phyloP scores from a whole-genome alignment of 2,329 filamentous ascomycete species.

The Dothideomycetes sp. region DNA sequence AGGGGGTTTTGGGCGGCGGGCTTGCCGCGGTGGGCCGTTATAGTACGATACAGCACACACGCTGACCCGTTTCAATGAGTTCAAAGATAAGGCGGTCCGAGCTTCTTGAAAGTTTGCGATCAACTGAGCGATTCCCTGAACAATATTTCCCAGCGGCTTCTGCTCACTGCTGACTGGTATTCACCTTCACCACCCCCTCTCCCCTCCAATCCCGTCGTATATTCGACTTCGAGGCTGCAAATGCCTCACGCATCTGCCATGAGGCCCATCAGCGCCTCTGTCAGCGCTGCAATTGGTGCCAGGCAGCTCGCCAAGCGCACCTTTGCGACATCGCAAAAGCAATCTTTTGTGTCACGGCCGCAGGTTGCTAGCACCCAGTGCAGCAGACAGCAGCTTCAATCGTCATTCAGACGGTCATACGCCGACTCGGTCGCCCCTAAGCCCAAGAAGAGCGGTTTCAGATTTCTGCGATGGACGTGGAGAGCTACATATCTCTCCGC shows the following conservation, averaged over 20 bases:
- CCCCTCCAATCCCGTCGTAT: neutral
- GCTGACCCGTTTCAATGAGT: neutral
- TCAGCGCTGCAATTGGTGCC: slow-evolving; percentile 14
- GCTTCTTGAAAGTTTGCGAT: neutral
- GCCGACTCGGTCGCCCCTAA: slow-evolving; percentile 18
- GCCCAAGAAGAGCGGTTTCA: slow-evolving; percentile 46
- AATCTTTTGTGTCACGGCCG: slow-evolving; percentile 12
- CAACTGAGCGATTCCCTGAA: neutral
- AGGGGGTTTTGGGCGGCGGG: neutral
- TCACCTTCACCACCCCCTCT: neutral
- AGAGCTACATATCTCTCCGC: slow-evolving; percentile 67
- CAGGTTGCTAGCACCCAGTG: slow-evolving; percentile 6
- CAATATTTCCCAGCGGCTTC: neutral
- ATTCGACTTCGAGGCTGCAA: neutral
- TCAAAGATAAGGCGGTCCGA: neutral
- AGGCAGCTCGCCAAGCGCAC: slow-evolving; percentile 13
- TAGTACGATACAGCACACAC: neutral
- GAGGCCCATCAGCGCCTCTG: slow-evolving; percentile 11
- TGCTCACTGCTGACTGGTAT: neutral
- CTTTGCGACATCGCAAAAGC: slow-evolving; percentile 13
- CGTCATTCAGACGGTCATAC: slow-evolving; percentile 20
- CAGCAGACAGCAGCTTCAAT: slow-evolving; percentile 12
- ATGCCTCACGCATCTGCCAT: slow-evolving; percentile 9
- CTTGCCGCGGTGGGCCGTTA: neutral
- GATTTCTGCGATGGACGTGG: slow-evolving; percentile 71